Evolutionary conservation across 2,329 filamentous ascomycete genomes (phyloP).

Genomic region (Fusarium sacchari): DNA sequence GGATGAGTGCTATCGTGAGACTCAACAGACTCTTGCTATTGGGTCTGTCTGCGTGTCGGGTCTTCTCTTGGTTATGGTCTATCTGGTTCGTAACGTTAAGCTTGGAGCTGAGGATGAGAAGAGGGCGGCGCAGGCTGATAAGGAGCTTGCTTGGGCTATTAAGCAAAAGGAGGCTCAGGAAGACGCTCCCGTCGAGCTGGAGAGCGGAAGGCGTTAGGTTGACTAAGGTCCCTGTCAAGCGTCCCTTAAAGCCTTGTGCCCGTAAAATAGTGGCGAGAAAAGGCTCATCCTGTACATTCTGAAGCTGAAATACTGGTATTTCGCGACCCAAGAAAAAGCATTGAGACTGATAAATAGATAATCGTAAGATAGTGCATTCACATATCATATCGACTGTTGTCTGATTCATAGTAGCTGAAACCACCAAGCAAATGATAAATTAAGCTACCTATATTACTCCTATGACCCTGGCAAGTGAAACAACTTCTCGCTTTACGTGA

Average conservation of each 20-base stretch:
- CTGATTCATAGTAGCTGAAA: background rate
- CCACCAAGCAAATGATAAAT: accelerated
- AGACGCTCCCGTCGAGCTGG: background rate
- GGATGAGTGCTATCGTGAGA: constrained; percentile 23
- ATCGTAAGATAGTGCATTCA: background rate
- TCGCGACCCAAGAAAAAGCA: accelerated
- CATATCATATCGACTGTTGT: too few species aligned
- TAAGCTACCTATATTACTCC: accelerated
- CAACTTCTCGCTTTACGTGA: accelerated
- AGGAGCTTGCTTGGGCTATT: constrained; percentile 30
- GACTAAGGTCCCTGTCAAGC: too few species aligned
- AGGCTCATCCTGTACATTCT: background rate
- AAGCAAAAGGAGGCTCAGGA: constrained; percentile 22
- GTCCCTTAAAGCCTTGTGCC: background rate
- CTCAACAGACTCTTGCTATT: constrained; percentile 29
- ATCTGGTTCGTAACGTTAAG: constrained; percentile 16
- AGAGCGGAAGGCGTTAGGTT: background rate
- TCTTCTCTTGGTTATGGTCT: constrained; percentile 2
- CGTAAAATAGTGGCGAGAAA: background rate
- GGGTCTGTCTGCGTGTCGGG: constrained; percentile 22
- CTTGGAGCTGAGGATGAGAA: constrained; percentile 24
- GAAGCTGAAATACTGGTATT: background rate
- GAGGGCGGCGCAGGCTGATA: constrained; percentile 21
- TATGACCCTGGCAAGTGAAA: background rate
- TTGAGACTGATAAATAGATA: background rate